Conservation (phyloP, 345 rosid species). For the Citrus inodora region DNA sequence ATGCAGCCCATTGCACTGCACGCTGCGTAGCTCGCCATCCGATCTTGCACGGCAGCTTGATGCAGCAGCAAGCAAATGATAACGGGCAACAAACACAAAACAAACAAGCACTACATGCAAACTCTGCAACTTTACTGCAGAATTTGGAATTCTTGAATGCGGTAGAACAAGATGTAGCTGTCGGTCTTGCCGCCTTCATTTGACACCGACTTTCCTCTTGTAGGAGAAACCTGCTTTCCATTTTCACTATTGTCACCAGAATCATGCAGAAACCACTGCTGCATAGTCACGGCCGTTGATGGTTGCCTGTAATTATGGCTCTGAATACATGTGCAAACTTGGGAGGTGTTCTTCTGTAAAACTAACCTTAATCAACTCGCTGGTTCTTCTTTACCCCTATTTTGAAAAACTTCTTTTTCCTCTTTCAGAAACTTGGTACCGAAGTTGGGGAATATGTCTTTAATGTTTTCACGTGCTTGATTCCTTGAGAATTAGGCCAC, state of each 20-base stretch:
- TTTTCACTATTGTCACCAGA: neutral
- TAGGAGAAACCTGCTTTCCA: constrained; percentile 2
- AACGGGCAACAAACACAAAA: constrained; percentile 63
- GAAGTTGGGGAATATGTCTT: neutral
- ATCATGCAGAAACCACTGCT: neutral
- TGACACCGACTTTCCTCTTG: neutral
- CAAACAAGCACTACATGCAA: constrained; percentile 50
- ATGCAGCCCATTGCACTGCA: constrained; percentile 26
- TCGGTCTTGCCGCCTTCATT: constrained; percentile 5
- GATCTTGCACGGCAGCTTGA: constrained; percentile 57
- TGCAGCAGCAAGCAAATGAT: constrained; percentile 49
- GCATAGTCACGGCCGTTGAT: neutral
- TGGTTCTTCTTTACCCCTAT: neutral
- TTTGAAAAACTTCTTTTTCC: neutral
- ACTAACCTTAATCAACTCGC: neutral
- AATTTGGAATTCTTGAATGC: constrained; percentile 11
- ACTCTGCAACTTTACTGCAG: constrained; percentile 32
- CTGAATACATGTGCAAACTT: no score
- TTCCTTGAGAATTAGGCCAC: neutral
- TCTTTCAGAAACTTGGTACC: neutral
- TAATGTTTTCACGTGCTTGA: constrained; percentile 1
- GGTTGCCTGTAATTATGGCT: no score
- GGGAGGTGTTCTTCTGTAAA: neutral
- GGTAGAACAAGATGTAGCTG: neutral
- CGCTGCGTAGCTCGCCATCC: constrained; percentile 37